These are phyloP conservation scores for Alternaria panax DNA, from an alignment of 2,329 filamentous ascomycete genomes.

Conservation along the genomic window DNA sequence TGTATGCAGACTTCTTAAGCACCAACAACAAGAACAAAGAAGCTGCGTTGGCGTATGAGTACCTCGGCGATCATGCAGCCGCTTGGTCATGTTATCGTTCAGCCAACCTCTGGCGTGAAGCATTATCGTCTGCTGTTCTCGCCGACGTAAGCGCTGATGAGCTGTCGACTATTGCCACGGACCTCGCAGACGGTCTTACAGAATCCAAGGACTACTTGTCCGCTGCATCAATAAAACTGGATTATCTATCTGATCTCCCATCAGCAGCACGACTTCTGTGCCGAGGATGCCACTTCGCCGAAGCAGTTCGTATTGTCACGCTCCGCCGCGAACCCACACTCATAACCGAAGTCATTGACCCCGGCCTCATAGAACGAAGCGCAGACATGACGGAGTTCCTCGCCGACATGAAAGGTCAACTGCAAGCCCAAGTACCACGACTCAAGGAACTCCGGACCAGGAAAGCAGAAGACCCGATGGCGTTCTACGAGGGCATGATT, in stretches of 20 bases:
- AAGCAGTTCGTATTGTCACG: conserved; percentile 81
- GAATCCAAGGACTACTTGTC: conserved; percentile 85
- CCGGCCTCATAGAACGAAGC: conserved; percentile 80
- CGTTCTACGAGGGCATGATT: conserved; percentile 78
- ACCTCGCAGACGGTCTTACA: conserved; percentile 77
- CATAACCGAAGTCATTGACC: conserved; percentile 74
- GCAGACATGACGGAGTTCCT: conserved; percentile 87
- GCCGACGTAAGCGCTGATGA: conserved; percentile 64
- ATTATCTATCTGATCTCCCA: conserved; percentile 78
- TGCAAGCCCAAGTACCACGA: conserved; percentile 84
- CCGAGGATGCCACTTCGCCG: conserved; percentile 84
- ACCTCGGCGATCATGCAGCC: conserved; percentile 73
- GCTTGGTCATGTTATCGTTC: conserved; percentile 85
- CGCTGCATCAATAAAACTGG: conserved; percentile 80
- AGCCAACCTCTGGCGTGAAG: conserved; percentile 90
- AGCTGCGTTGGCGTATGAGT: conserved; percentile 91
- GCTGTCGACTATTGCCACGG: conserved; percentile 71
- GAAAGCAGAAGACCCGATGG: conserved; percentile 82
- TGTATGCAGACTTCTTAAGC: conserved; percentile 82
- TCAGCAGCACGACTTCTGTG: conserved; percentile 79
- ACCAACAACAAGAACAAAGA: conserved; percentile 79
- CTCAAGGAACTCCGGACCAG: conserved; percentile 81
- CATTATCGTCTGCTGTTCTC: conserved; percentile 78
- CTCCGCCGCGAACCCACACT: conserved; percentile 68
- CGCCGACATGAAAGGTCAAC: conserved; percentile 88